Percentiles rank a stretch among this genome's conserved stretches.
Evolutionary conservation across 768 basidiomycete genomes (phyloP).

Genomic region (Gyrodon lividus): DNA sequence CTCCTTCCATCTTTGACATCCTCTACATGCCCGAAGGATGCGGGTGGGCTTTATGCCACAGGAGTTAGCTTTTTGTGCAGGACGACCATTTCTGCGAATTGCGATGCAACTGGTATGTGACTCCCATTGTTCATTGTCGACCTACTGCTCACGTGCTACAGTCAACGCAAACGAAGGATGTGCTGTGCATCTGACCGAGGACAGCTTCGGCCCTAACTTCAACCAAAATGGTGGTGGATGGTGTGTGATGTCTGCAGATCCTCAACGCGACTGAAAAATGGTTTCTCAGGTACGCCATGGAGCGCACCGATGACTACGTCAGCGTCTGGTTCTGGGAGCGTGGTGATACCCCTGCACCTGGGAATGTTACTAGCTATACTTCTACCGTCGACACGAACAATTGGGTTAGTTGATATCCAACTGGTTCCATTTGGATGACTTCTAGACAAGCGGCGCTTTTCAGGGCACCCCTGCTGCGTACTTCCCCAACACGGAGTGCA

Average conservation of each 20-base stretch:
- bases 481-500: conserved; percentile 40
- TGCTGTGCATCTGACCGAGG: conserved; percentile 29
- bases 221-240: conserved; percentile 41
- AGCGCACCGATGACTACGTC: conserved; percentile 34
- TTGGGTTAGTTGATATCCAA: conserved; percentile 20
- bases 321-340: conserved; percentile 44
- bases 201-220: conserved; percentile 30
- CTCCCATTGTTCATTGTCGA: neutral
- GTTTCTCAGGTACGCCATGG: conserved; percentile 37
- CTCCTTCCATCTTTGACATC: conserved; percentile 30
- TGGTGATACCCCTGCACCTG: conserved; percentile 29
- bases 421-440: neutral
- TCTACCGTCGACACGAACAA: conserved; percentile 16
- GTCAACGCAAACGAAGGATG: conserved; percentile 38
- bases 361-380: conserved; percentile 28
- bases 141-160: conserved; percentile 4
- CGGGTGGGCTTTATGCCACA: conserved; percentile 20
- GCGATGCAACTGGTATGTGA: conserved; percentile 21
- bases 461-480: conserved; percentile 35
- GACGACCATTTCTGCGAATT: conserved; percentile 21
- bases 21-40: conserved; percentile 39
- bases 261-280: neutral
- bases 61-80: conserved; percentile 6
- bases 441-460: neutral
- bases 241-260: conserved; percentile 12